phyloP scores from a whole-genome alignment of 2,329 filamentous ascomycete species.

The Mollisia scopiformis region DNA sequence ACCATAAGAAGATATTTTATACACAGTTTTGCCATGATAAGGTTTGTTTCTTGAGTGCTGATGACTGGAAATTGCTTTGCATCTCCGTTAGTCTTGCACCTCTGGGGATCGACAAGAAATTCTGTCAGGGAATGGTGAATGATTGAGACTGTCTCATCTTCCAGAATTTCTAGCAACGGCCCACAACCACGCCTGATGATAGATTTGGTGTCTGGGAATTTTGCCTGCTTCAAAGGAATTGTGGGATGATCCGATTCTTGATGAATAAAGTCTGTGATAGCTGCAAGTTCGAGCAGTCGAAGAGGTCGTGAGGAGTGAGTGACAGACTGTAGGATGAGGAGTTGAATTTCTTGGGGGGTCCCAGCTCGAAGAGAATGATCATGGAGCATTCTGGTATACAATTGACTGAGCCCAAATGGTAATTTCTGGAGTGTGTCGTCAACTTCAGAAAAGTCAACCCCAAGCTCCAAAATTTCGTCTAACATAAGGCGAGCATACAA shows the following conservation, averaged over 20 bases:
- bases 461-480: too few species aligned
- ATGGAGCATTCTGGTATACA: background rate
- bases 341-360: background rate
- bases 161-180: slow-evolving; percentile 44
- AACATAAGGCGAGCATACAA: background rate
- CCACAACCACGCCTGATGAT: slow-evolving; percentile 39
- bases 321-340: slow-evolving; percentile 16
- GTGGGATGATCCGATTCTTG: background rate
- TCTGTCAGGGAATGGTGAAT: slow-evolving; percentile 52
- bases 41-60: background rate
- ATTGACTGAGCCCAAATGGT: background rate
- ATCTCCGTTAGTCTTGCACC: background rate
- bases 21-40: background rate
- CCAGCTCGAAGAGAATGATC: background rate
- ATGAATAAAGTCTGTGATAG: background rate
- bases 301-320: slow-evolving; percentile 26
- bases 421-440: background rate
- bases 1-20: background rate
- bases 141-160: slow-evolving; percentile 46
- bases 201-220: slow-evolving; percentile 10
- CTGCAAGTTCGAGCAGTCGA: slow-evolving; percentile 19
- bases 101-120: slow-evolving; percentile 29
- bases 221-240: background rate
- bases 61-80: background rate
- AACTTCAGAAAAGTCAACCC: background rate